Evolutionary conservation across 202 grass and related monocot genomes (phyloP).

Genomic region (Brachypodium distachyon): DNA sequence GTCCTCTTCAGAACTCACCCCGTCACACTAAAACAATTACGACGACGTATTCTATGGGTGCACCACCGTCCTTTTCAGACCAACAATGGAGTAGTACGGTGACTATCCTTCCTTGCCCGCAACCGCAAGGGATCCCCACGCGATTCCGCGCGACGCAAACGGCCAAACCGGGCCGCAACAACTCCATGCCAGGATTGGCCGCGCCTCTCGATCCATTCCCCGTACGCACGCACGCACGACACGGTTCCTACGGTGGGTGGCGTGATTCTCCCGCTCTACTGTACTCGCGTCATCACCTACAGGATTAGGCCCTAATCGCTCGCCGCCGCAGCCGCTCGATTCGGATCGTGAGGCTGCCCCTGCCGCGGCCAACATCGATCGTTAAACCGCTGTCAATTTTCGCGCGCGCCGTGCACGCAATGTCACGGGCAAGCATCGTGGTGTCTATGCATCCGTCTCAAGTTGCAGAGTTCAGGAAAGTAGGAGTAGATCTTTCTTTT

Average conservation of each 20-base stretch:
- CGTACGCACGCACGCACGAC: not conserved
- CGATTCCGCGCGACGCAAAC: constrained; percentile 29
- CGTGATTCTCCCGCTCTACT: not conserved
- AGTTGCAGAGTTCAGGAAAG: not conserved
- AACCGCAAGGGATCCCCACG: not conserved
- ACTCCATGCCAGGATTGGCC: not conserved
- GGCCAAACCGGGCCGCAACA: constrained; percentile 19
- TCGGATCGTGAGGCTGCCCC: not conserved
- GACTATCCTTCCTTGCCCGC: too few species aligned
- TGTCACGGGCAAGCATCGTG: not conserved
- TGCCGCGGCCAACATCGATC: not conserved
- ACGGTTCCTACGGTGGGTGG: not conserved
- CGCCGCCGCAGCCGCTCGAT: not conserved
- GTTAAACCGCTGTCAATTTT: not conserved
- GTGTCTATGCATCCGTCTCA: not conserved
- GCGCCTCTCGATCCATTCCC: too few species aligned
- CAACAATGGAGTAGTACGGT: too few species aligned
- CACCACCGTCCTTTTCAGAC: too few species aligned
- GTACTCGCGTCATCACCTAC: not conserved
- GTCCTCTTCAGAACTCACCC: not conserved
- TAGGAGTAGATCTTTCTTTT: not conserved
- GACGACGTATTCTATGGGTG: too few species aligned
- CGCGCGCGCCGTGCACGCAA: not conserved
- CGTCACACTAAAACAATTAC: too few species aligned
- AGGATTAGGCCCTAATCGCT: too few species aligned